Evolutionary conservation across 306 rosid genomes (phyloP), one percentile per base, ranked within the genome.

Genomic region (Quercus engelmannii): DNA sequence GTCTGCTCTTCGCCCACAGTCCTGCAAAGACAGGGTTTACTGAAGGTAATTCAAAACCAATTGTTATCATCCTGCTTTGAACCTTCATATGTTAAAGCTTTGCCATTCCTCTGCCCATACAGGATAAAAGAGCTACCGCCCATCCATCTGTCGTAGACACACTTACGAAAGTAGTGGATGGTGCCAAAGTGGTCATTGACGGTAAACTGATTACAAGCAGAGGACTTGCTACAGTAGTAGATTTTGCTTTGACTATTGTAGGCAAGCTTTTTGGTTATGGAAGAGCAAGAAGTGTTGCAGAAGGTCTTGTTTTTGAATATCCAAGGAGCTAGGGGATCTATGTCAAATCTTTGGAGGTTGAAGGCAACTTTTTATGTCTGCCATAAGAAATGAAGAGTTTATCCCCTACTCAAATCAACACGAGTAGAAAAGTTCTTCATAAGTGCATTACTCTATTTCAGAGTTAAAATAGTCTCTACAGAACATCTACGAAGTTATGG

Each of bases 241-340:
- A 90, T 62, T 91, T 91, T 83, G 88, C 98, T 3, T 78, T 95
- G 91, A 92, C 88, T 83, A 85, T 95, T 81, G 89, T 95, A 80
- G 82, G 88, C 78, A 92, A 95, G 86, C 88, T 92, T 49, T 90
- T 88, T 79, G 98, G 97, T 55, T 84, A 86, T 83, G 96, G 87
- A 19, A 92, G 99, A 81, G 98, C 97, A 25, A 92, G 94, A 90
- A 92, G 99, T 84, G 96, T 95, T 38, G 98, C 99, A 65, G 97
- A 90, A 84, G 99, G 97, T 79, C 92, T 95, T 76, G 96, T 92
- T 83, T 89, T 88, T 51, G 90, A 92, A 74, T 89, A 90, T 88
- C 97, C 90, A 18, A 85, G 73, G 80, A 86, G 77, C 79, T 89
- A 87, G 78, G 74, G 65, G 71, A 80, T 76, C 59, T 59, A 55